Conservation (phyloP, 805 yeast genomes). For the Metschnikowia arizonensis region DNA sequence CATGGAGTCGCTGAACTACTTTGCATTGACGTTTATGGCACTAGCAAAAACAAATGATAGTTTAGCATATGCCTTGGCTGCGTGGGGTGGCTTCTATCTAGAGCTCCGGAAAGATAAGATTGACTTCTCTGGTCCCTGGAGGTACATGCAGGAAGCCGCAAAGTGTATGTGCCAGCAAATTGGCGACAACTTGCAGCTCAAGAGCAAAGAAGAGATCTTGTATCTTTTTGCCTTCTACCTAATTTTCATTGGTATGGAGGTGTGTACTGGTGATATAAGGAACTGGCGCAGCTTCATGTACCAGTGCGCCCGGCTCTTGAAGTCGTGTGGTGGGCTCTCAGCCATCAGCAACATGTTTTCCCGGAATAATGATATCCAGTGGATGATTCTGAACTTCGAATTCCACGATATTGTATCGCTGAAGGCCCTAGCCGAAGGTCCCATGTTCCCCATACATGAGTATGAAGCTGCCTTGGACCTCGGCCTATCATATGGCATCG, state of each 20-base stretch:
- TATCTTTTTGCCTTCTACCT: slow-evolving; percentile 19
- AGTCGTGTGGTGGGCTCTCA: slow-evolving; percentile 16
- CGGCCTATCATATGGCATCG: slow-evolving; percentile 16
- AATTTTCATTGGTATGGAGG: slow-evolving; percentile 20
- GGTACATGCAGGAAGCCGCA: slow-evolving; percentile 21
- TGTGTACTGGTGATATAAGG: slow-evolving; percentile 21
- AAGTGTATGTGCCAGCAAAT: slow-evolving; percentile 16
- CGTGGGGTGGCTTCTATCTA: slow-evolving; percentile 22
- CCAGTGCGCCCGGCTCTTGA: slow-evolving; percentile 15
- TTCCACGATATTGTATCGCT: slow-evolving; percentile 21
- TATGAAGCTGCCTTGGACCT: slow-evolving; percentile 14
- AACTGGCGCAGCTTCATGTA: slow-evolving; percentile 19
- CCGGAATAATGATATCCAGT: slow-evolving; percentile 19
- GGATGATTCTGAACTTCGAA: slow-evolving; percentile 20
- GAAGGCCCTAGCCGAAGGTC: slow-evolving; percentile 16
- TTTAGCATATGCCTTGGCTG: slow-evolving; percentile 18
- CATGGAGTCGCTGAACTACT: slow-evolving; percentile 18
- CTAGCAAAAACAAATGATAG: slow-evolving; percentile 16
- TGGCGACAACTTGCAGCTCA: slow-evolving; percentile 14
- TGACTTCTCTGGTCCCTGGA: slow-evolving; percentile 18
- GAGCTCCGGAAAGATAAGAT: slow-evolving; percentile 15
- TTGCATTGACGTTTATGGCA: slow-evolving; percentile 19
- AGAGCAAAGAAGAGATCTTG: slow-evolving; percentile 14
- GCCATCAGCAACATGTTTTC: slow-evolving; percentile 12
- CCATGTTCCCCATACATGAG: slow-evolving; percentile 15